Percentiles rank a stretch among this genome's conserved stretches.
These are phyloP conservation scores for Trichosporon asahii DNA, from an alignment of 1,284 basidiomycete genomes.

Conservation along the genomic window DNA sequence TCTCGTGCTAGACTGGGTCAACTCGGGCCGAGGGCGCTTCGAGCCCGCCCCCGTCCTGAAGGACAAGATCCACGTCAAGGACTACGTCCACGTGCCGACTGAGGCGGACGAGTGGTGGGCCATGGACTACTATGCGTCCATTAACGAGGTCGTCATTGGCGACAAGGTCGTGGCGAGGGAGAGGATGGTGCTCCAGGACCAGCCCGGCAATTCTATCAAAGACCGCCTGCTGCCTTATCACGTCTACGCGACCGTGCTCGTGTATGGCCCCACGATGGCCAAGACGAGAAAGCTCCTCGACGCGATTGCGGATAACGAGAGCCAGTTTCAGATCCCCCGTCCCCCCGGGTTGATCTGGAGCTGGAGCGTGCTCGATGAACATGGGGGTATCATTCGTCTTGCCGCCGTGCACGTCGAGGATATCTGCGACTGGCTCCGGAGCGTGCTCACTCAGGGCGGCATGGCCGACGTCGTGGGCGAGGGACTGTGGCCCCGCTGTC, in stretches of 20 bases:
- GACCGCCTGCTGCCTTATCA: constrained; percentile 45
- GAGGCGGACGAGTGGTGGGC: constrained; percentile 75
- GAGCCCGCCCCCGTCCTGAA: not conserved
- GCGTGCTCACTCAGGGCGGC: constrained; percentile 33
- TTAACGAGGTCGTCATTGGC: constrained; percentile 75
- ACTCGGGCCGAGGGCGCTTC: constrained; percentile 63
- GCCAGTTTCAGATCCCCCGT: constrained; percentile 40
- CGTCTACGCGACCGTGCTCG: constrained; percentile 48
- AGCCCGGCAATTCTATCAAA: not conserved
- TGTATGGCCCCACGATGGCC: constrained; percentile 42
- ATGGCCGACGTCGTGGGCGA: constrained; percentile 45
- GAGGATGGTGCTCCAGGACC: constrained; percentile 24
- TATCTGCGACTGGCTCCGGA: constrained; percentile 42
- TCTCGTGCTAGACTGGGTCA: constrained; percentile 84
- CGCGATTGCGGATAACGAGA: constrained; percentile 23
- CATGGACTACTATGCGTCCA: constrained; percentile 77
- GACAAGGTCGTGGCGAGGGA: constrained; percentile 19
- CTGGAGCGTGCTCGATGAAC: constrained; percentile 36
- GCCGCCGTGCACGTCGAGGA: constrained; percentile 49
- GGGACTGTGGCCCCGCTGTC: constrained; percentile 47
- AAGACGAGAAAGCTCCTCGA: constrained; percentile 32
- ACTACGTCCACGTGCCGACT: not conserved
- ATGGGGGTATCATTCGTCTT: constrained; percentile 43
- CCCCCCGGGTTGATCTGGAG: constrained; percentile 45
- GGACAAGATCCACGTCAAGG: not conserved